These are phyloP conservation scores for Solanum corneliomulleri DNA, from an alignment of 257 asterid genomes.

Conservation along the genomic window DNA sequence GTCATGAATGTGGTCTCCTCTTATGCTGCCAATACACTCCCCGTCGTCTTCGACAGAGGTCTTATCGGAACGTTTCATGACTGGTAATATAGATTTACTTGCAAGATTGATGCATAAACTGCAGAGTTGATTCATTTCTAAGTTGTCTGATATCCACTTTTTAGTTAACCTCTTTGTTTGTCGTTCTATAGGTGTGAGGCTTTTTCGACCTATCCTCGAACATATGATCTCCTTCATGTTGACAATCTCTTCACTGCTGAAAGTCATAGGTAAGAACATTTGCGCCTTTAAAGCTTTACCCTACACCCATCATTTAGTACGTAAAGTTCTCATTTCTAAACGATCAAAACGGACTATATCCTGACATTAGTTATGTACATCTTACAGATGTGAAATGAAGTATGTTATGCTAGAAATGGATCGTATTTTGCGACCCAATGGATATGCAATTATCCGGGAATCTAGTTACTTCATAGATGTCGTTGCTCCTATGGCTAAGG, in stretches of 20 bases:
- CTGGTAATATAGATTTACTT: constrained; percentile 37
- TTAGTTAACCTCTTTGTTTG: background rate
- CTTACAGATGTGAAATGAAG: constrained; percentile 87
- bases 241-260: constrained; percentile 88
- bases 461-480: constrained; percentile 61
- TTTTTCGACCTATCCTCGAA: constrained; percentile 94
- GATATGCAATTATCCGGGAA: constrained; percentile 75
- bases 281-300: background rate
- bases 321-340: background rate
- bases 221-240: constrained; percentile 82
- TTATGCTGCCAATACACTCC: constrained; percentile 63
- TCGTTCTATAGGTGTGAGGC: constrained; percentile 73
- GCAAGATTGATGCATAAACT: background rate
- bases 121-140: background rate
- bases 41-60: constrained; percentile 91
- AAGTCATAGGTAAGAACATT: constrained; percentile 56
- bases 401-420: constrained; percentile 92
- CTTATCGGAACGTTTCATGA: constrained; percentile 91
- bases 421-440: constrained; percentile 80
- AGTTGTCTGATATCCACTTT: background rate
- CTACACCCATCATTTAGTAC: background rate
- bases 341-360: background rate
- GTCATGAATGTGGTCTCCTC: constrained; percentile 92
- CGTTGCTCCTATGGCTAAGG: constrained; percentile 61
- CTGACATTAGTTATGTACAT: background rate